Conservation (phyloP, 768 basidiomycete species). For the Mycena metata region DNA sequence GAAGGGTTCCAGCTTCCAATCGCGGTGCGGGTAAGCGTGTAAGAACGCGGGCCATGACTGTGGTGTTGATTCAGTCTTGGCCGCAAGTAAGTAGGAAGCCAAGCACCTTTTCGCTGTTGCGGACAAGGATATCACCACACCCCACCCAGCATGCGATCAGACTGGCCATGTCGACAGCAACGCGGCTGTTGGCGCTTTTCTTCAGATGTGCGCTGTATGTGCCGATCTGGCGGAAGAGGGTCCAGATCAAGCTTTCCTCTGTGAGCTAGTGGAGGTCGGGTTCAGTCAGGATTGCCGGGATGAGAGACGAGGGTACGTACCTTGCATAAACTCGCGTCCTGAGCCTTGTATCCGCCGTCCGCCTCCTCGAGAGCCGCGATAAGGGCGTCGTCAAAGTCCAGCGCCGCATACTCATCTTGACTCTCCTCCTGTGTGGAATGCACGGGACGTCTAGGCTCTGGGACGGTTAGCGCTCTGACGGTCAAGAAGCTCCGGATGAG, state of each 20-base stretch:
- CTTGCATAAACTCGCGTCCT: constrained; percentile 65
- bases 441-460: constrained; percentile 53
- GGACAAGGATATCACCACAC: constrained; percentile 73
- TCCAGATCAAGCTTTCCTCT: constrained; percentile 61
- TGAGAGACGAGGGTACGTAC: constrained; percentile 50
- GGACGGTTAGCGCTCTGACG: constrained; percentile 63
- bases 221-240: constrained; percentile 58
- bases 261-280: constrained; percentile 56
- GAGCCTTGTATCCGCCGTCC: constrained; percentile 46
- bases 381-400: constrained; percentile 68
- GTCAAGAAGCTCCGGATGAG: constrained; percentile 74
- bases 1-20: constrained; percentile 58
- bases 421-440: constrained; percentile 61
- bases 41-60: constrained; percentile 77
- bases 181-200: constrained; percentile 50
- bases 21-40: constrained; percentile 60
- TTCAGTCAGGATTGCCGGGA: constrained; percentile 11
- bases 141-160: constrained; percentile 84
- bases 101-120: constrained; percentile 43
- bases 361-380: constrained; percentile 42
- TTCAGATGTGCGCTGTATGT: constrained; percentile 24
- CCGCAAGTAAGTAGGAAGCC: background rate
- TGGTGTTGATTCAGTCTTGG: constrained; percentile 15
- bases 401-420: constrained; percentile 77
- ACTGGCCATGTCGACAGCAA: constrained; percentile 57